Evolutionary conservation across 139 green algal genomes (phyloP), one percentile per base, ranked within the genome.

Genomic region (Asterochloris erici): DNA sequence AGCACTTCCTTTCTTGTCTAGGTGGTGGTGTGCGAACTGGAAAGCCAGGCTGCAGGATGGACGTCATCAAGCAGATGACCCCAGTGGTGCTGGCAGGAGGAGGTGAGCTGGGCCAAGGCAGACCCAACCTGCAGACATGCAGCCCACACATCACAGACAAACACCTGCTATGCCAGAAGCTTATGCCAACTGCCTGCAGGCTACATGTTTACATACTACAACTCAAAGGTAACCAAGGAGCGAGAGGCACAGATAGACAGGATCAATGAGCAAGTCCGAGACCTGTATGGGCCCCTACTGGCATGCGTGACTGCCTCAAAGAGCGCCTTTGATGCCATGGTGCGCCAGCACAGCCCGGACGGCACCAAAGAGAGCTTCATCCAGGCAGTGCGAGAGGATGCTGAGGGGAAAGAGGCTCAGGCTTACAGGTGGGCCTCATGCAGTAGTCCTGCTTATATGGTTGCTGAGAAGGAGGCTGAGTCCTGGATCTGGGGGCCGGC

Each of bases 191-290:
- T 21, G n/a, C 21, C 1, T 71, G 23, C 60, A 94, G 93, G 93
- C 21, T 96, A 93, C 79, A 73, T 96, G 27, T 95, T 96, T 81
- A 95, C 93, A 10, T 97, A 94, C 79, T 95, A 90, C 85, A 94
- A 97, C 82, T 91, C 82, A 6, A 94, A 93, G n/a, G 83, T 89
- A 60, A 89, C 87, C 1, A 92, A 97, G 70, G 92, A 97, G 83
- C 87, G 95, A 10, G 95, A 96, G 75, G 92, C 92, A 0, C 88
- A 93, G 47, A 97, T 98, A 28, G 93, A 98, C 23, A 86, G 95
- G 10, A 85, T 96, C 27, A 97, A 97, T 79, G 86, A 94, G 63
- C 94, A 98, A 88, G 92, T 94, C 74, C 70, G 81, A 68, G 68
- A 91, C 2, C 90, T 98, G 21, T 97, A 96, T 78, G 94, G 94